Percentiles rank a stretch among this genome's conserved stretches.
Conservation (phyloP, 768 basidiomycete genomes). For the Lyophyllum atratum region DNA sequence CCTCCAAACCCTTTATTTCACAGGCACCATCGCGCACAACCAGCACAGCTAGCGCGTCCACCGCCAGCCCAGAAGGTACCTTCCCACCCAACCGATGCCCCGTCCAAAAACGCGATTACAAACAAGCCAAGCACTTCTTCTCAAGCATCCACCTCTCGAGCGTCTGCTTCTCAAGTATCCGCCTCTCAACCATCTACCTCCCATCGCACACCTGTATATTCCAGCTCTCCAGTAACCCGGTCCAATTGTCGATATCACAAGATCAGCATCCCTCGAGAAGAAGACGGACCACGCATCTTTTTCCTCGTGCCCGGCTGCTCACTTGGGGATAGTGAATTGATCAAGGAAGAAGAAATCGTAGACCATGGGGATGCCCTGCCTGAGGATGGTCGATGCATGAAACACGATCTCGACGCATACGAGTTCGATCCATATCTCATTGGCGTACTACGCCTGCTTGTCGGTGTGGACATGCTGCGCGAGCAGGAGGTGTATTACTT, state of each 20-base stretch:
- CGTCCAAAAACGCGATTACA: conserved; percentile 14
- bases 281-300: conserved; percentile 51
- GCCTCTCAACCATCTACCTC: conserved; percentile 17
- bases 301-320: conserved; percentile 75
- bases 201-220: conserved; percentile 19
- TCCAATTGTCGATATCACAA: conserved; percentile 73
- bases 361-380: conserved; percentile 60
- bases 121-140: conserved; percentile 20
- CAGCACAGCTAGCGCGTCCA: conserved; percentile 23
- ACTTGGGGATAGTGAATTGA: conserved; percentile 55
- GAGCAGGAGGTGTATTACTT: conserved; percentile 70
- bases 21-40: conserved; percentile 30
- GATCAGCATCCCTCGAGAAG: conserved; percentile 61
- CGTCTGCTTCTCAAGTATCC: too few species aligned
- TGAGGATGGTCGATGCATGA: conserved; percentile 49
- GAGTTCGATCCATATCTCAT: conserved; percentile 56
- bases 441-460: conserved; percentile 58
- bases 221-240: conserved; percentile 58
- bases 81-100: conserved; percentile 9
- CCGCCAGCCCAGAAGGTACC: conserved; percentile 17
- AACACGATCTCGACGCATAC: conserved; percentile 50
- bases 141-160: conserved; percentile 17
- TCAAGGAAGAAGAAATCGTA: conserved; percentile 59
- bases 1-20: conserved; percentile 24
- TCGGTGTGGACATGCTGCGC: conserved; percentile 63